Evolutionary conservation across 2,329 filamentous ascomycete species (phyloP), one percentile per base, ranked within the genome.

Genomic region (Graphilbum sp.): DNA sequence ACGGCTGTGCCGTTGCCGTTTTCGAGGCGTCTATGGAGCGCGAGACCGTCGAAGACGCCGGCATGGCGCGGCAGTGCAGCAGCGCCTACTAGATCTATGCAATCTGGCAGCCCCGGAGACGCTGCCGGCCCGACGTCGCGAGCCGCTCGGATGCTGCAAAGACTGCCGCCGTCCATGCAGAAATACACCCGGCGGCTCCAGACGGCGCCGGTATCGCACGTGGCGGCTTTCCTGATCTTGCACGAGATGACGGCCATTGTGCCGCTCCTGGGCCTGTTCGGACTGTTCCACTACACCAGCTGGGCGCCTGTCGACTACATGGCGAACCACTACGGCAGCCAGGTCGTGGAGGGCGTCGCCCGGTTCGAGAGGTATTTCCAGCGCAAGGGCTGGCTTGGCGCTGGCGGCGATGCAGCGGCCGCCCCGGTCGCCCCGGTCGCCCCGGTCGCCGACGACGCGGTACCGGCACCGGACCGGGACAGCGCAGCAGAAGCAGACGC

Each of bases 201-300:
- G 41, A 66, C 70, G 39, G 86, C 86, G 1, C 90, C 90, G 0
- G 57, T 86, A 33, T 83, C 83, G 1, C 85, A 95, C 58, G 66
- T 93, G 32, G 73, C 79, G 2, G 78, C 88, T 0, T 98, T 98
- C 55, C 64, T 96, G 11, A 63, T 95, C 30, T 68, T 98, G 0
- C 90, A 98, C 62, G 90, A 98, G 57, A 54, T 95, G 33, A 96
- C 90, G 1, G 88, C 90, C 10, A 61, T 95, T 11, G 57, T 88
- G 2, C 88, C 88, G 0, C 59, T 96, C 0, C 55, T 92, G 30
- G 78, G 72, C 0, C 67, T 96, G 1, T 75, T 82, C 18, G 76
- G 68, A 1, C 54, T 74, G 2, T 94, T 98, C 56, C 83, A 96
- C 59, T 86, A 84, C 31, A 75, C 74, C 2, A 65, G 75, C 43